phyloP scores from a whole-genome alignment of 495 filamentous ascomycete genomes.

The Neurospora sp. region DNA sequence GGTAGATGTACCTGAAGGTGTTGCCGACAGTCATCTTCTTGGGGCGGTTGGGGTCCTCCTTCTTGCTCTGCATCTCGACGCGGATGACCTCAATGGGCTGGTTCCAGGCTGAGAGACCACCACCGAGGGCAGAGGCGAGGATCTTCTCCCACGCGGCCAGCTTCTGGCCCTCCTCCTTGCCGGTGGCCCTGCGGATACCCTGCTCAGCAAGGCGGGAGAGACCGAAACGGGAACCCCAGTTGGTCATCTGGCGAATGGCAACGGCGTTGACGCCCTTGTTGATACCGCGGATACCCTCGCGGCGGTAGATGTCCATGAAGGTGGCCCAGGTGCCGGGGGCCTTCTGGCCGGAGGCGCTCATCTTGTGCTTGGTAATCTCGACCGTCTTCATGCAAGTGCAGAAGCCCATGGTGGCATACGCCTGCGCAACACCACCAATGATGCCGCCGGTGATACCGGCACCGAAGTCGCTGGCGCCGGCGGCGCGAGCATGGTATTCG shows the following conservation, averaged over 20 bases:
- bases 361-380: constrained; percentile 97
- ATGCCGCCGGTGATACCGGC: constrained; percentile 88
- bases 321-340: constrained; percentile 81
- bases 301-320: constrained; percentile 94
- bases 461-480: constrained; percentile 77
- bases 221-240: constrained; percentile 96
- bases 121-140: constrained; percentile 73
- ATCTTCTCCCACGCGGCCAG: constrained; percentile 80
- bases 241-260: constrained; percentile 96
- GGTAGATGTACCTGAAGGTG: constrained; percentile 88
- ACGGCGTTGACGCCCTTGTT: constrained; percentile 98
- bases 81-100: constrained; percentile 99
- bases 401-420: constrained; percentile 99
- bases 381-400: constrained; percentile 99
- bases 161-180: constrained; percentile 70
- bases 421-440: constrained; percentile 89
- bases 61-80: constrained; percentile 99
- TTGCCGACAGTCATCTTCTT: constrained; percentile 97
- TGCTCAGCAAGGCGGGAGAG: constrained; percentile 82
- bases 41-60: constrained; percentile 88
- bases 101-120: constrained; percentile 95
- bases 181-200: constrained; percentile 68
- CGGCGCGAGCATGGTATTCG: constrained; percentile 76
- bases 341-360: constrained; percentile 71
- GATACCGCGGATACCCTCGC: constrained; percentile 91